These are phyloP conservation scores for Pseudogymnoascus sp. DNA, from an alignment of 2,329 filamentous ascomycete species.

Conservation along the genomic window DNA sequence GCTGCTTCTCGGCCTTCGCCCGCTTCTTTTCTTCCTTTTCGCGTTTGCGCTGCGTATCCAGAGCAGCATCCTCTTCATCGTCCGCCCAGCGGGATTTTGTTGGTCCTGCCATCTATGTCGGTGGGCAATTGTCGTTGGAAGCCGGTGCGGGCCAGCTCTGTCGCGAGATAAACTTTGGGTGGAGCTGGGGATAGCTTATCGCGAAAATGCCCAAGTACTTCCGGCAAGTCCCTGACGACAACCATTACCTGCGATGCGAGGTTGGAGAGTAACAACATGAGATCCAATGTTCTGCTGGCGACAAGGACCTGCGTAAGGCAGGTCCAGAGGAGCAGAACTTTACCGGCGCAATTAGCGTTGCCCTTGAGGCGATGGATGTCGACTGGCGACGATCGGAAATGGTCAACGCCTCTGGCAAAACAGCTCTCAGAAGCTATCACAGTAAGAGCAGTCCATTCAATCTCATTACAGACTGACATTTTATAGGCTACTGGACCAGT, in stretches of 20 bases:
- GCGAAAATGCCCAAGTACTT: not conserved
- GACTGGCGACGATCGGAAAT: constrained; percentile 39
- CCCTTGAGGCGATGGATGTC: constrained; percentile 21
- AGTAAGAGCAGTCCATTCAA: constrained; percentile 39
- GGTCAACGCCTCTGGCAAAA: constrained; percentile 89
- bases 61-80: constrained; percentile 69
- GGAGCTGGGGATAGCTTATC: constrained; percentile 1
- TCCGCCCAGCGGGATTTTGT: constrained; percentile 74
- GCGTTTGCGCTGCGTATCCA: constrained; percentile 61
- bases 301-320: constrained; percentile 20
- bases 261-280: constrained; percentile 18
- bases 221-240: not conserved
- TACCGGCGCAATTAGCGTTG: constrained; percentile 9
- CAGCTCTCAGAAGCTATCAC: constrained; percentile 79
- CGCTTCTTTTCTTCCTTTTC: constrained; percentile 89
- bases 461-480: constrained; percentile 26
- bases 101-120: constrained; percentile 5
- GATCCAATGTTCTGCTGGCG: constrained; percentile 20
- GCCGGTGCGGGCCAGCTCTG: not conserved
- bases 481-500: constrained; percentile 74
- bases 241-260: not conserved
- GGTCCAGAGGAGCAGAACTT: constrained; percentile 15
- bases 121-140: not conserved
- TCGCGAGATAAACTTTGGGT: constrained; percentile 4
- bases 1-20: constrained; percentile 72